Conservation (phyloP, 352 stramenopile species). For the Globisporangium uncinulatum region DNA sequence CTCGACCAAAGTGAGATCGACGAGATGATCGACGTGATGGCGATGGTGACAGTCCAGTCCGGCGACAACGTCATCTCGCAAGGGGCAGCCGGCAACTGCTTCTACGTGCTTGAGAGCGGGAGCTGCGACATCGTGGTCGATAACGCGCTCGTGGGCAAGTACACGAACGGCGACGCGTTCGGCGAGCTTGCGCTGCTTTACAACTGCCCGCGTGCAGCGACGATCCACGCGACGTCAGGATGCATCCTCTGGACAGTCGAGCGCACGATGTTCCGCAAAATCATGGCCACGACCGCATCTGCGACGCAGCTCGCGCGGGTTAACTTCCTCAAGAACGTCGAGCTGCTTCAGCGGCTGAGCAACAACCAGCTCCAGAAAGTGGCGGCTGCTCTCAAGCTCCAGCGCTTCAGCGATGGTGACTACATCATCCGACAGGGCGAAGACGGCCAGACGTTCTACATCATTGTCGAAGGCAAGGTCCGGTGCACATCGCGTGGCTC, state of each 20-base stretch:
- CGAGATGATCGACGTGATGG: constrained; percentile 84
- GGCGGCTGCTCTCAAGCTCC: constrained; percentile 73
- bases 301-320: constrained; percentile 71
- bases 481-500: constrained; percentile 54
- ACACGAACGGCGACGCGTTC: constrained; percentile 86
- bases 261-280: constrained; percentile 76
- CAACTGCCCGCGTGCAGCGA: constrained; percentile 93
- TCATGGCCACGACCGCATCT: constrained; percentile 76
- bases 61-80: constrained; percentile 74
- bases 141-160: constrained; percentile 65
- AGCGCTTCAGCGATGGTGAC: constrained; percentile 85
- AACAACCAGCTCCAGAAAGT: constrained; percentile 82
- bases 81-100: constrained; percentile 85
- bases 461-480: constrained; percentile 93
- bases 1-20: constrained; percentile 68
- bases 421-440: constrained; percentile 94
- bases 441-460: constrained; percentile 96
- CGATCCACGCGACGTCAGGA: constrained; percentile 83
- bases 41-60: constrained; percentile 57
- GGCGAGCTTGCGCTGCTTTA: constrained; percentile 97
- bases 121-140: constrained; percentile 84
- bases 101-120: constrained; percentile 93
- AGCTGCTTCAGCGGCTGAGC: constrained; percentile 88
- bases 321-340: constrained; percentile 93
- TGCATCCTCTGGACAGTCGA: constrained; percentile 93